Percentiles rank a stretch among this genome's conserved stretches.
Evolutionary conservation across 2,329 filamentous ascomycete species (phyloP).

Genomic region (Trichophyton rubrum): DNA sequence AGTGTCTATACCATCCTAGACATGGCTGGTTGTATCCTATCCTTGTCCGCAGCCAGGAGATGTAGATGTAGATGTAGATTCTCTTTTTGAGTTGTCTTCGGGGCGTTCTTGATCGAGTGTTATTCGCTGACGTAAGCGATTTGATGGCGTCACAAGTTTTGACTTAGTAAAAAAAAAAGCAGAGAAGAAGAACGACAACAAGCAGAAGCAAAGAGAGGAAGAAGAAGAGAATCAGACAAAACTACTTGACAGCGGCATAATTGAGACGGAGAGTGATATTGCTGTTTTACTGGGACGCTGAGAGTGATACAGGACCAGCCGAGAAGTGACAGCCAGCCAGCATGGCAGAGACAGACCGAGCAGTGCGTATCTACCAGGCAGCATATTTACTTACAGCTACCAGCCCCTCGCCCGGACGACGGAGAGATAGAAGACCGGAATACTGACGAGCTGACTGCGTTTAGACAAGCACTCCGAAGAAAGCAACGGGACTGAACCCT

Average conservation of each 20-base stretch:
- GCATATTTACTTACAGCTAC: background rate
- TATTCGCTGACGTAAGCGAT: background rate
- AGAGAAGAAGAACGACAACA: background rate
- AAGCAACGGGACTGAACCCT: constrained; percentile 21
- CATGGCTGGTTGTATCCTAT: no score
- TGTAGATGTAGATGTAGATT: no score
- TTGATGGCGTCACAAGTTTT: background rate
- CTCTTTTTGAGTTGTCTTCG: no score
- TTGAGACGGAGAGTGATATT: background rate
- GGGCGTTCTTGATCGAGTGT: background rate
- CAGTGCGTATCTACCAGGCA: constrained; percentile 1
- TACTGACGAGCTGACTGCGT: background rate
- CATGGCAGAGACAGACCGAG: constrained; percentile 13
- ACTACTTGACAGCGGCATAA: background rate
- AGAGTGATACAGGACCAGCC: background rate
- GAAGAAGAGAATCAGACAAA: background rate
- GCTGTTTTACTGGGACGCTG: background rate
- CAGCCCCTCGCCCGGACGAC: background rate
- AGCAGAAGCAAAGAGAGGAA: background rate
- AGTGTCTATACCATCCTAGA: no score
- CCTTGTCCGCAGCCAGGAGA: no score
- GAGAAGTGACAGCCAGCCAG: no score
- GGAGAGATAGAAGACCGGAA: background rate
- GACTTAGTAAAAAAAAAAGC: background rate
- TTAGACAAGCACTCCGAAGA: background rate